These are phyloP conservation scores for Fusarium sp. DNA, from an alignment of 2,329 filamentous ascomycete species.

Conservation along the genomic window DNA sequence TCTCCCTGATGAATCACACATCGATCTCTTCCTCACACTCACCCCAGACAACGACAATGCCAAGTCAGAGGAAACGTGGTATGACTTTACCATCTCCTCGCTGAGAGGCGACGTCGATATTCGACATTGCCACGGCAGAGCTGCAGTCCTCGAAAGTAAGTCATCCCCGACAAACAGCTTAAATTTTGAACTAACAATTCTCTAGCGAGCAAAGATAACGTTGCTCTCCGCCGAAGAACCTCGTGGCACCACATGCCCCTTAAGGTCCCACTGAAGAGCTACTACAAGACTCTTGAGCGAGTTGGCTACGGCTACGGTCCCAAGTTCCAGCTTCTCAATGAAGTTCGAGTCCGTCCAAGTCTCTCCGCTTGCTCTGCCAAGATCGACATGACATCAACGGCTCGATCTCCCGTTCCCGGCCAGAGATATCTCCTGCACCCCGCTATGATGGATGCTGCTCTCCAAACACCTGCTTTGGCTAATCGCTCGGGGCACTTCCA, in stretches of 20 bases:
- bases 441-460: constrained; percentile 38
- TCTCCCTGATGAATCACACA: constrained; percentile 31
- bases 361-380: constrained; percentile 34
- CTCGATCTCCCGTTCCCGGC: constrained; percentile 28
- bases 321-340: constrained; percentile 35
- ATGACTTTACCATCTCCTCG: constrained; percentile 37
- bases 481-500: constrained; percentile 36
- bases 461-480: constrained; percentile 34
- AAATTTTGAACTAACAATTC: too few species aligned
- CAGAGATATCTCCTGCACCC: constrained; percentile 36
- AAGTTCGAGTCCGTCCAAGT: constrained; percentile 33
- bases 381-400: constrained; percentile 27
- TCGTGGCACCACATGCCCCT: constrained; percentile 38
- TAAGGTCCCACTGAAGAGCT: constrained; percentile 33
- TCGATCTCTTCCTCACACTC: constrained; percentile 36
- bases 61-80: constrained; percentile 31
- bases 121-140: constrained; percentile 33
- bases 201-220: neutral
- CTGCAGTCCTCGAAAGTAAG: constrained; percentile 22
- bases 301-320: constrained; percentile 38
- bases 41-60: constrained; percentile 26
- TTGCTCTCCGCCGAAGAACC: constrained; percentile 9
- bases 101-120: constrained; percentile 37
- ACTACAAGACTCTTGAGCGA: constrained; percentile 34
- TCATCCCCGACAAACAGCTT: too few species aligned